Evolutionary conservation across 257 asterid species (phyloP).

Genomic region (Solanum dulcamara): DNA sequence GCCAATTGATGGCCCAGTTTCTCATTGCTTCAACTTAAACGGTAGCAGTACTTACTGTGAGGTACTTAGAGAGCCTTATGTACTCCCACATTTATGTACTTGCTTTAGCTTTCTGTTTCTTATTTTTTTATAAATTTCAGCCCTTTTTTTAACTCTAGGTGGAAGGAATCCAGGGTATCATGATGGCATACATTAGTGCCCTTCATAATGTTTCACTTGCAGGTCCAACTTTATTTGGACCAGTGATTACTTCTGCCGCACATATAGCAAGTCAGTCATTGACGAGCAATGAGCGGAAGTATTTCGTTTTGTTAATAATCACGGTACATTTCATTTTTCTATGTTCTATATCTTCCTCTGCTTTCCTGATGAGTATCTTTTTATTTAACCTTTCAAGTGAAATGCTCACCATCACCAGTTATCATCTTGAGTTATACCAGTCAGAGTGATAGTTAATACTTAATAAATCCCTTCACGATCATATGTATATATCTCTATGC

Average conservation of each 20-base stretch:
- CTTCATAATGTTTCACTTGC: conserved; percentile 87
- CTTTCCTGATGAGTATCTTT: neutral
- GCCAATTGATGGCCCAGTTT: conserved; percentile 96
- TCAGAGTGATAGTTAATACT: neutral
- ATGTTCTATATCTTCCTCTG: neutral
- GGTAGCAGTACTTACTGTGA: conserved; percentile 85
- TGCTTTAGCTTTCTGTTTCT: neutral
- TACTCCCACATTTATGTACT: neutral
- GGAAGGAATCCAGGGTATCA: conserved; percentile 84
- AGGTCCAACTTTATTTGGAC: conserved; percentile 97
- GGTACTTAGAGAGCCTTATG: conserved; percentile 26
- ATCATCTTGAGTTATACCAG: neutral
- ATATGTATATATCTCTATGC: neutral
- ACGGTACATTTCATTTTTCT: conserved; percentile 39
- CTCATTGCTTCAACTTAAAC: conserved; percentile 93
- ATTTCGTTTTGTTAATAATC: conserved; percentile 74
- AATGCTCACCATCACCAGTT: neutral
- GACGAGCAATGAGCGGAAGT: conserved; percentile 57
- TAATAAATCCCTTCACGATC: neutral
- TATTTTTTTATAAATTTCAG: neutral
- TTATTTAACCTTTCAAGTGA: neutral
- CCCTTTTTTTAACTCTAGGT: conserved; percentile 37
- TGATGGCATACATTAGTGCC: conserved; percentile 79
- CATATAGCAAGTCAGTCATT: conserved; percentile 79
- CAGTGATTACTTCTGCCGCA: conserved; percentile 71